Evolutionary conservation across 1,284 basidiomycete species (phyloP), one percentile per base, ranked within the genome.

Genomic region (Boletus semigastroideus): DNA sequence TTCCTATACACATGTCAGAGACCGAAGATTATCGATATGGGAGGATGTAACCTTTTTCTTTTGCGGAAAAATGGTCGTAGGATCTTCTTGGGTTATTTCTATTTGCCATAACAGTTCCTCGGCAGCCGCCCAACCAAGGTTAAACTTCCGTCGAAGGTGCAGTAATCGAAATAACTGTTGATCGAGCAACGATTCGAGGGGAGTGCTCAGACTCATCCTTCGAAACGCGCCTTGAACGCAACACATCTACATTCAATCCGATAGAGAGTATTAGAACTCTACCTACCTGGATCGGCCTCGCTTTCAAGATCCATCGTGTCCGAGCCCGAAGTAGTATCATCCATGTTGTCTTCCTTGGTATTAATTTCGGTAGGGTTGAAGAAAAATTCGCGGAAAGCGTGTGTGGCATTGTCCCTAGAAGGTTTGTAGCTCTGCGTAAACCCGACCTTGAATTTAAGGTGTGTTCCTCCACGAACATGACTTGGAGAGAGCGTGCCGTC

Each of bases 71-170:
- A 81, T 65, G 25, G 73, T 69, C 10, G 71, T 69, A 4, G 73
- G 64, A 27, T 60, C 64, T 46, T 61, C 62, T 61, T 86, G 84
- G 27, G 66, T 66, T 46, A 67, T 73, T 61, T 83, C 80, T 5
- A 74, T 67, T 58, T 76, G 72, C 50, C 70, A 65, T 33, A 73
- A 64, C 28, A 86, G 68, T n/a, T 73, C 50, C 57, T 86, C 84
- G 6, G 83, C 83, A 12, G 79, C 82, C 9, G 82, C 80, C 84
- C 84, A 86, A 31, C 81, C 81, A 6, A 86, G 65, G 1, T 69
- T 68, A 57, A 80, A 82, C 57, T 71, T 70, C 36, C 75, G 59
- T 46, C 83, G 69, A 8, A 82, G 60, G 51, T 76, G 75, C 11
- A 85, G 65, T n/a, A 84, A 59, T 40, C 72, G 75, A 36, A 83